Evolutionary conservation across 805 yeast species (phyloP), one percentile per base, ranked within the genome.

Genomic region (Wickerhamomyces pijperi): DNA sequence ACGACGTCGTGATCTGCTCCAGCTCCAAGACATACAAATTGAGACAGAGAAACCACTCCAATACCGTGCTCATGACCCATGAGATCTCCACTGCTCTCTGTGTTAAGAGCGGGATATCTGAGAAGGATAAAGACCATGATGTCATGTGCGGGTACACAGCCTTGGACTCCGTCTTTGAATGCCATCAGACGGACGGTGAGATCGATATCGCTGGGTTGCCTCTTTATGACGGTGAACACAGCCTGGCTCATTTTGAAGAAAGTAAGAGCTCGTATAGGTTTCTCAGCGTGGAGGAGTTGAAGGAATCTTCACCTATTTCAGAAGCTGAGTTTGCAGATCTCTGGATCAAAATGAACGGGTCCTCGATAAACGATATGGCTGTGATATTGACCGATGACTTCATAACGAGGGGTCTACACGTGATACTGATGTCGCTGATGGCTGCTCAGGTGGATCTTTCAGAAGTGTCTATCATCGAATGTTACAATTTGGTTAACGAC

Each of bases 11-110:
- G 23, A 55, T 86, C 14, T 80, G 88, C 42, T 72, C 90, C 1
- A 47, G 59, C 3, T 46, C 59, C 21, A 57, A 65, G 37, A 82
- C 94, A 0, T 87, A 74, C 72, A 64, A 66, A 35, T 49, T 87
- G 15, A 67, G 85, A 38, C 88, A 82, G 50, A 79, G 82, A 64
- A 84, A 85, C 53, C 97, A 90, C 56, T 82, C 96, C 7, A 87
- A 90, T 56, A 72, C 90, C 4, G 78, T 83, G n/a, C 55, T 86
- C 47, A 44, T 87, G 18, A 53, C 74, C 54, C 56, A 56, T 19
- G 36, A 41, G 17, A 32, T 19, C n/a, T 54, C 48, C 5, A 25
- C 14, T 13, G 29, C 14, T n/a, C n/a, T n/a, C n/a, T 8, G 5
- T 13, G 29, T 25, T 4, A 7, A 25, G n/a, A 11, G n/a, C 4